phyloP scores from a whole-genome alignment of 768 basidiomycete species.

The Tulasnella sp. region DNA sequence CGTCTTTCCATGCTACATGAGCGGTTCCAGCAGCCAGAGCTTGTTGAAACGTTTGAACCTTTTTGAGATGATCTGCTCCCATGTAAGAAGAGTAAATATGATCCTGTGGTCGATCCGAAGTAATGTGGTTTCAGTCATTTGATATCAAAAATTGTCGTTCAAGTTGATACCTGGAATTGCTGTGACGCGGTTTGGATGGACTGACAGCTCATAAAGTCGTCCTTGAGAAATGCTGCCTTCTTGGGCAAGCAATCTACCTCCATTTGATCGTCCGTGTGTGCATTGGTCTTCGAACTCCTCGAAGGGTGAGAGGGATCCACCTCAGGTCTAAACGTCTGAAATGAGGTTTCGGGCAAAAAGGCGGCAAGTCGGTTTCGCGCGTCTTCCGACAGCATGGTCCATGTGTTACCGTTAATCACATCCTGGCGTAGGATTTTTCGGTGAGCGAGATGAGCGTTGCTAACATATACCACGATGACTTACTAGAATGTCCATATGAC shows the following conservation, averaged over 20 bases:
- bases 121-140: not conserved
- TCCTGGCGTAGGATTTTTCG: conserved; percentile 31
- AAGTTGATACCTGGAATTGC: conserved; percentile 34
- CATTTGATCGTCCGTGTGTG: conserved; percentile 19
- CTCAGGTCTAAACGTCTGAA: conserved; percentile 27
- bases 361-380: conserved; percentile 30
- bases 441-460: not conserved
- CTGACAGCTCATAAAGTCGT: conserved; percentile 37
- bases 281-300: not conserved
- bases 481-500: conserved; percentile 1
- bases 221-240: conserved; percentile 25
- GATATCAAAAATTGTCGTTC: not conserved
- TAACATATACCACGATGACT: not conserved
- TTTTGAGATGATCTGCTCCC: conserved; percentile 34
- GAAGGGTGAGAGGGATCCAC: conserved; percentile 35
- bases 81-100: conserved; percentile 47
- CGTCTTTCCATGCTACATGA: conserved; percentile 54
- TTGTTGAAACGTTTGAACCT: conserved; percentile 34
- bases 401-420: conserved; percentile 39
- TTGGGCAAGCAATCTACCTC: conserved; percentile 18
- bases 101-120: conserved; percentile 32
- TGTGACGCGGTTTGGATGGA: conserved; percentile 45
- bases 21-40: conserved; percentile 38
- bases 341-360: conserved; percentile 41
- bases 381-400: conserved; percentile 38